phyloP scores from a whole-genome alignment of 2,329 filamentous ascomycete genomes.

The Aulographum hederae region DNA sequence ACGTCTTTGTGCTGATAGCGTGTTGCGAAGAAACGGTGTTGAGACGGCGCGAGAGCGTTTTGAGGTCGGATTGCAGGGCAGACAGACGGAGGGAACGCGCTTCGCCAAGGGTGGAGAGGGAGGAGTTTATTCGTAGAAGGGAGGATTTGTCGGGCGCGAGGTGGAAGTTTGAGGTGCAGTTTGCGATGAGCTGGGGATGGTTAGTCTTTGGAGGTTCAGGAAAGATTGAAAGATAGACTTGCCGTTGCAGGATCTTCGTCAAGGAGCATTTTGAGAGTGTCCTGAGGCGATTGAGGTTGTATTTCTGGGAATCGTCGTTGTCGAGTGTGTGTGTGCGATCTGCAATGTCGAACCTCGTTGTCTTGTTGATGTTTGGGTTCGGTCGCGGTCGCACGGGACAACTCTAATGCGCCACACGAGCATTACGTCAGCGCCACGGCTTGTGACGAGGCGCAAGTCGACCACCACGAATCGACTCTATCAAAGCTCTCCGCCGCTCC shows the following conservation, averaged over 20 bases:
- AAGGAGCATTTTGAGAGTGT: conserved; percentile 56
- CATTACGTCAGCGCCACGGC: no score
- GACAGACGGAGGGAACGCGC: conserved; percentile 59
- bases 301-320: not conserved
- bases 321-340: no score
- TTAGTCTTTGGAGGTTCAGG: no score
- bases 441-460: no score
- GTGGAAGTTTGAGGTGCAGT: conserved; percentile 91
- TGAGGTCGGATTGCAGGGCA: conserved; percentile 15
- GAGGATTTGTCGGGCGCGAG: conserved; percentile 74
- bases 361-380: no score
- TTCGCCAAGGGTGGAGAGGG: conserved; percentile 64
- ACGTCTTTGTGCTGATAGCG: conserved; percentile 52
- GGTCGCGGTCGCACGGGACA: no score
- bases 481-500: no score
- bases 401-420: no score
- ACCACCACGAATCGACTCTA: no score
- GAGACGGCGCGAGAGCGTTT: conserved; percentile 55
- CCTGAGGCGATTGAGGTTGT: not conserved
- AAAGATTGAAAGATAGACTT: conserved; percentile 18
- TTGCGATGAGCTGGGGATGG: conserved; percentile 67
- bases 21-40: conserved; percentile 59
- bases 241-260: conserved; percentile 83
- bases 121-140: conserved; percentile 68
- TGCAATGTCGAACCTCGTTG: no score